phyloP scores from a whole-genome alignment of 1,284 basidiomycete genomes.

The Kalmanozyma brasiliensis region DNA sequence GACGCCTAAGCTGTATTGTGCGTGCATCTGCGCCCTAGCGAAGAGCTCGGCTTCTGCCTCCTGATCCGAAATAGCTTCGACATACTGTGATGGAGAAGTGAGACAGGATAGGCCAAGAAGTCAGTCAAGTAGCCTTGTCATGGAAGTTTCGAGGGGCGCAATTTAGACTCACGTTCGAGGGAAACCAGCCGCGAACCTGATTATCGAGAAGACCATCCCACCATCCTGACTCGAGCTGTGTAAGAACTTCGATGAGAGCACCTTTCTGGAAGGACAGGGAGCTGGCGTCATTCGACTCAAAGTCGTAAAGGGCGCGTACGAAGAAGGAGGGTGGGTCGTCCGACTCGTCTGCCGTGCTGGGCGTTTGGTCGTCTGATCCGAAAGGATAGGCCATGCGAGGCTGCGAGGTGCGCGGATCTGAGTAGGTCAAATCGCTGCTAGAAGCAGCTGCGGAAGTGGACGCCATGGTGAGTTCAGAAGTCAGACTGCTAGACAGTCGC shows the following conservation, averaged over 20 bases:
- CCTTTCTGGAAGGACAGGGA: constrained; percentile 86
- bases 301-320: constrained; percentile 92
- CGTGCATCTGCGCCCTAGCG: constrained; percentile 32
- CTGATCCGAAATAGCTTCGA: constrained; percentile 79
- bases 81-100: too few relatives aligned
- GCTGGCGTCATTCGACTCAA: constrained; percentile 78
- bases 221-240: constrained; percentile 92
- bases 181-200: constrained; percentile 86
- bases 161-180: constrained; percentile 85
- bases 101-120: too few relatives aligned
- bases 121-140: too few relatives aligned
- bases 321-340: constrained; percentile 73
- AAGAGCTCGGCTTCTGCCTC: constrained; percentile 70
- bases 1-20: constrained; percentile 29
- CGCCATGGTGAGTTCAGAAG: constrained; percentile 26
- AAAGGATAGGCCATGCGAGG: constrained; percentile 11
- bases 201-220: constrained; percentile 91
- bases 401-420: constrained; percentile 6
- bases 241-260: constrained; percentile 93
- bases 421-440: constrained; percentile 2
- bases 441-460: constrained; percentile 31
- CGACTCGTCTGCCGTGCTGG: constrained; percentile 24
- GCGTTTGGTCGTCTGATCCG: constrained; percentile 7
- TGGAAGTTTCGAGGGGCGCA: too few relatives aligned
- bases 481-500: too few relatives aligned